phyloP scores from a whole-genome alignment of 305 asterid genomes.

The Solanum chacoense region DNA sequence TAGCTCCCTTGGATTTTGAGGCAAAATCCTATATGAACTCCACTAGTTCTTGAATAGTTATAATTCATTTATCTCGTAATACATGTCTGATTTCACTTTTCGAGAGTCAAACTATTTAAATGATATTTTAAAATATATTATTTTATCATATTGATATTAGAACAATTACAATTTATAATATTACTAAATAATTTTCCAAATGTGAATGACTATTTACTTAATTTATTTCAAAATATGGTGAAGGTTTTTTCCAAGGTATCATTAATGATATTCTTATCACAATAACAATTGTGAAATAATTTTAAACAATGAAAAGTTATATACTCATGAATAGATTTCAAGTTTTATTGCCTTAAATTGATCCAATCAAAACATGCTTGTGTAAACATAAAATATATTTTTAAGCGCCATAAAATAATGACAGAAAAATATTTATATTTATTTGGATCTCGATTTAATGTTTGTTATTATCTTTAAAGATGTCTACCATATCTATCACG shows the following conservation, averaged over 20 bases:
- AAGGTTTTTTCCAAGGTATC: not conserved
- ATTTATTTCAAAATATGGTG: not conserved
- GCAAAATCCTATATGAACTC: not conserved
- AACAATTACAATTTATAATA: not conserved
- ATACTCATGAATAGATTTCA: not conserved
- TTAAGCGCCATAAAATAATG: too few relatives aligned
- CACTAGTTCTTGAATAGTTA: not conserved
- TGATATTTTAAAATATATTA: not conserved
- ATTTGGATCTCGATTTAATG: too few relatives aligned
- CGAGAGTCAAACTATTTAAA: not conserved
- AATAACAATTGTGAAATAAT: not conserved
- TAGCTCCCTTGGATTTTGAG: not conserved
- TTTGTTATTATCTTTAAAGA: too few relatives aligned
- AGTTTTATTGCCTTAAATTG: not conserved
- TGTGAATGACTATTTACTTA: not conserved
- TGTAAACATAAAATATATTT: too few relatives aligned
- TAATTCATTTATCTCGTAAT: not conserved
- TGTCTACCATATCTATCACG: not conserved
- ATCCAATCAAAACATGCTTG: not conserved
- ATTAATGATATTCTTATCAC: not conserved
- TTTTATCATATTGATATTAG: too few relatives aligned
- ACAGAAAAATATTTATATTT: too few relatives aligned
- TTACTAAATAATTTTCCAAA: not conserved
- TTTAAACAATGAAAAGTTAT: not conserved
- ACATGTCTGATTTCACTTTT: too few relatives aligned